Conservation (phyloP, 2,329 filamentous ascomycete genomes). For the Sordariomycetes sp. region DNA sequence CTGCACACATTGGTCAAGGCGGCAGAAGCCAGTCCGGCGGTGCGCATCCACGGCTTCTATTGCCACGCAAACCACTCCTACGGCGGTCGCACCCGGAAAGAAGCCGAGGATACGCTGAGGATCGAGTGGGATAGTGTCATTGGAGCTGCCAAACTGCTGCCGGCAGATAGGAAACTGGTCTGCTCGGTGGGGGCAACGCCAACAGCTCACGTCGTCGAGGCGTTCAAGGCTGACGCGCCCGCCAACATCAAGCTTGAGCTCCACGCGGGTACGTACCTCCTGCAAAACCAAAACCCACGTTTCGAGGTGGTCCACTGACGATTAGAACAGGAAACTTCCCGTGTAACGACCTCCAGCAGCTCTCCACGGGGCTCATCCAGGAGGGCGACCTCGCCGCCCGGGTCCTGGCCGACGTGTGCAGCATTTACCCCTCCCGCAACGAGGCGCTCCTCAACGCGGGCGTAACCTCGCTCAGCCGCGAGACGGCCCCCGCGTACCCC, state of each 20-base stretch:
- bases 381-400: constrained; percentile 19
- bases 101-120: constrained; percentile 18
- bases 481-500: constrained; percentile 15
- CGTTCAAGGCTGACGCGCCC: constrained; percentile 17
- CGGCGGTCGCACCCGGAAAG: constrained; percentile 15
- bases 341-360: constrained; percentile 27
- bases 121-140: constrained; percentile 20
- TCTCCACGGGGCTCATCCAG: constrained; percentile 21
- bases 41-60: constrained; percentile 25
- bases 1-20: constrained; percentile 16
- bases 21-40: constrained; percentile 15
- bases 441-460: constrained; percentile 27
- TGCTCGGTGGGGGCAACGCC: constrained; percentile 25
- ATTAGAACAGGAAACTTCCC: constrained; percentile 21
- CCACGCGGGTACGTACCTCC: constrained; percentile 21
- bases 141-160: constrained; percentile 17
- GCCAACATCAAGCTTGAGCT: constrained; percentile 22
- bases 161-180: constrained; percentile 14
- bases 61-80: constrained; percentile 28
- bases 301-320: too few relatives aligned
- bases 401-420: constrained; percentile 24
- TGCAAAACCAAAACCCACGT: too few relatives aligned
- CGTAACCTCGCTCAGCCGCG: constrained; percentile 22
- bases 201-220: constrained; percentile 23
- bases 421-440: constrained; percentile 25